Evolutionary conservation across 352 stramenopile genomes (phyloP).

Genomic region (Thalassiosira exigua): DNA sequence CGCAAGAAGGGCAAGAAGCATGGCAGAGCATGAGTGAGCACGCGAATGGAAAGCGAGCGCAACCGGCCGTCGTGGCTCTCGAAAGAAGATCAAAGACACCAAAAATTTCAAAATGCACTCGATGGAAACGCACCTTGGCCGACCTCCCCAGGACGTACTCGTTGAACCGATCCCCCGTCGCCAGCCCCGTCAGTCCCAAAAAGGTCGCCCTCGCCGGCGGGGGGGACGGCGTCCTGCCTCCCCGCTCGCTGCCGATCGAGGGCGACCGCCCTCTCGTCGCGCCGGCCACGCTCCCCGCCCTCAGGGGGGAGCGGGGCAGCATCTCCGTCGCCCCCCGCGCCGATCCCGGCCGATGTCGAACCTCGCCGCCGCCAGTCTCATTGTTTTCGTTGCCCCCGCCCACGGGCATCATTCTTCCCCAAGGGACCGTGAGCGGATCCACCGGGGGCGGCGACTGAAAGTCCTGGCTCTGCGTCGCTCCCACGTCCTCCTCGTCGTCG

Average conservation of each 20-base stretch:
- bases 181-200: conserved; percentile 59
- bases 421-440: conserved; percentile 54
- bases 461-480: conserved; percentile 1
- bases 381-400: background rate
- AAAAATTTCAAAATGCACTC: too few relatives aligned
- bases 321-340: conserved; percentile 38
- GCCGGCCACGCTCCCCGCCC: conserved; percentile 11
- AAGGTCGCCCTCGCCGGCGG: conserved; percentile 27
- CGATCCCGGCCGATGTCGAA: background rate
- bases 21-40: too few relatives aligned
- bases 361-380: background rate
- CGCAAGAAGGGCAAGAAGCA: too few relatives aligned
- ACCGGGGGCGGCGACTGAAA: conserved; percentile 31
- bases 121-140: conserved; percentile 42
- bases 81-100: too few relatives aligned
- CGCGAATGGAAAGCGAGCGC: too few relatives aligned
- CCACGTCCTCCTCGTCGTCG: conserved; percentile 15
- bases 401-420: conserved; percentile 59
- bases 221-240: background rate
- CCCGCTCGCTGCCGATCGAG: background rate
- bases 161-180: conserved; percentile 64
- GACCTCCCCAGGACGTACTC: conserved; percentile 58
- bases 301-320: conserved; percentile 14
- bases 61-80: too few relatives aligned
- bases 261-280: conserved; percentile 37